Evolutionary conservation across 2,329 filamentous ascomycete genomes (phyloP).

Genomic region (Cladosporium sp.): DNA sequence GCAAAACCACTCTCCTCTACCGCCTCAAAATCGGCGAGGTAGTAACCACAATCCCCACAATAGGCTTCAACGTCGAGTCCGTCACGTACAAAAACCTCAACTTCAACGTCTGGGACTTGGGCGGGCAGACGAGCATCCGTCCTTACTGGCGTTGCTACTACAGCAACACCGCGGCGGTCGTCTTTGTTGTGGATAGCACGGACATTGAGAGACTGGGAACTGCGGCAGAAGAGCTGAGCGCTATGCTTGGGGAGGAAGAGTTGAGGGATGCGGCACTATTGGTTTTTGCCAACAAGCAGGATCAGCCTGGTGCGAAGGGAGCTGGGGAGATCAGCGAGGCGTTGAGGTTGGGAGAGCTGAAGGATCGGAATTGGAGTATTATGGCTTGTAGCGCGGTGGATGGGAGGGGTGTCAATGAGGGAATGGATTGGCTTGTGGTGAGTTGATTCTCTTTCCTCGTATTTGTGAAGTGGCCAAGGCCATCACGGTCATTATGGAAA

Average conservation of each 20-base stretch:
- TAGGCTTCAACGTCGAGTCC: slow-evolving; percentile 98
- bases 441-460: slow-evolving; percentile 32
- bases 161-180: slow-evolving; percentile 94
- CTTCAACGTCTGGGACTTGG: slow-evolving; percentile 98
- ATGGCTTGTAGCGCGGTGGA: slow-evolving; percentile 96
- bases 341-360: slow-evolving; percentile 79
- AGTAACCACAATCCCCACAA: slow-evolving; percentile 97
- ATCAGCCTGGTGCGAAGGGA: slow-evolving; percentile 93
- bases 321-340: slow-evolving; percentile 96
- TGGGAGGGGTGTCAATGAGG: slow-evolving; percentile 88
- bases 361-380: slow-evolving; percentile 98
- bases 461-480: neutral
- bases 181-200: slow-evolving; percentile 97
- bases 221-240: slow-evolving; percentile 83
- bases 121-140: slow-evolving; percentile 96
- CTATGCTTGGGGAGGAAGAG: slow-evolving; percentile 97
- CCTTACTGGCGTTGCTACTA: slow-evolving; percentile 99
- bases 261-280: slow-evolving; percentile 85
- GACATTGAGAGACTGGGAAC: slow-evolving; percentile 94
- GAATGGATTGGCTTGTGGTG: slow-evolving; percentile 98
- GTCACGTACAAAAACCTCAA: slow-evolving; percentile 98
- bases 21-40: slow-evolving; percentile 96
- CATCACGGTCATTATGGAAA: no score
- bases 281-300: slow-evolving; percentile 98
- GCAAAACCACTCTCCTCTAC: slow-evolving; percentile 96